Evolutionary conservation across 2,329 filamentous ascomycete genomes (phyloP), one percentile per base, ranked within the genome.

Genomic region (Fusarium sp.): DNA sequence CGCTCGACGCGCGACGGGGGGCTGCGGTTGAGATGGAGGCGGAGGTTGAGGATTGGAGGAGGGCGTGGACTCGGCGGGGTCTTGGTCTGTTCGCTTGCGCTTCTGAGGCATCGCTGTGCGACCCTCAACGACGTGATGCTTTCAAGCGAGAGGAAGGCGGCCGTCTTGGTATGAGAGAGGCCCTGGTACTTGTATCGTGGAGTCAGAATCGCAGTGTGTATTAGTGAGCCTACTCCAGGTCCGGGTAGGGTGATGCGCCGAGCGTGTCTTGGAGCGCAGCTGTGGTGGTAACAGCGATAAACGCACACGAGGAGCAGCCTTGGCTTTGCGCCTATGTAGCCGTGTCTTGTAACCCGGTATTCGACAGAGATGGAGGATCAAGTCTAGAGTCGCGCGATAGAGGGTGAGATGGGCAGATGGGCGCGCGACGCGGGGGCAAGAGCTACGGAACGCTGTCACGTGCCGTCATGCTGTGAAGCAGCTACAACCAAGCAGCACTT

Each of bases 41-140:
- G 61, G 39, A 12, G 60, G 28, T 41, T 27, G 39, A 55, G 56
- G 60, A 55, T 31, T 58, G 23, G 58, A 58, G 36, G 43, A 27
- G 43, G 54, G 31, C 36, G 58, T 51, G 48, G 57, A 54, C 39
- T 70, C 70, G 44, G 66, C 59, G 55, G 71, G 64, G 43, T 79
- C 75, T 68, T 76, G 73, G 44, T 75, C 71, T 50, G 73, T 75
- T 67, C 75, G 78, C 68, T 80, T 82, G 72, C 80, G 79, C 75
- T 82, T 82, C 67, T 74, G 72, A 68, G 80, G 76, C 80, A 81
- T 81, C 60, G 68, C 68, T 71, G 46, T 72, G 65, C 68, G 61
- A 71, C 57, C 65, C 68, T 60, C 39, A 34, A 36, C 47, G 34
- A n/a, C 53, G 44, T n/a, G 16, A 34, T 46, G 43, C 11, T 23